These are phyloP conservation scores for Apophysomyces variabilis DNA, from an alignment of 371 early-diverging fungal species.

Conservation along the genomic window DNA sequence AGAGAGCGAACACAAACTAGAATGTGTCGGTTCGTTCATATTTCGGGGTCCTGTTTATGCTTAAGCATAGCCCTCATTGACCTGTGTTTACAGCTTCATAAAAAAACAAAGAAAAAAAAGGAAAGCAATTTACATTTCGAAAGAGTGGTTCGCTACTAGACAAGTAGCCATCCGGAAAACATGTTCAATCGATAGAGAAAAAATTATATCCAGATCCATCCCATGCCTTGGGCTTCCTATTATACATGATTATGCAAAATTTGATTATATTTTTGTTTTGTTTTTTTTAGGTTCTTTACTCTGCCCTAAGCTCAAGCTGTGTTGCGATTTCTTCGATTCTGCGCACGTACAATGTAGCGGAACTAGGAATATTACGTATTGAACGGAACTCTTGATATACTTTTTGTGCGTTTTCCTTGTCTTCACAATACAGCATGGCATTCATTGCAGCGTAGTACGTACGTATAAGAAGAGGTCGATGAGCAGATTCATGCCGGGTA, in stretches of 20 bases:
- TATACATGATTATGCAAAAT: neutral
- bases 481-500: conserved; percentile 3
- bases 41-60: too few relatives aligned
- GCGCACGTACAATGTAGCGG: neutral
- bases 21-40: too few relatives aligned
- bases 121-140: too few relatives aligned
- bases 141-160: too few relatives aligned
- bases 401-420: neutral
- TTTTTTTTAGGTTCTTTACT: neutral
- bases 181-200: too few relatives aligned
- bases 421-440: conserved; percentile 4
- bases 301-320: neutral
- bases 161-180: too few relatives aligned
- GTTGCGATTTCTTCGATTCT: conserved; percentile 6
- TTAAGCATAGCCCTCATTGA: too few relatives aligned
- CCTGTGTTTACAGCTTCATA: too few relatives aligned
- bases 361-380: conserved; percentile 6
- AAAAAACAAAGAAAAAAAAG: too few relatives aligned
- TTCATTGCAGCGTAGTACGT: conserved; percentile 4
- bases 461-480: conserved; percentile 5
- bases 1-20: too few relatives aligned
- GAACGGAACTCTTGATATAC: conserved; percentile 4
- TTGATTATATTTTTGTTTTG: neutral
- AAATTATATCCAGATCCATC: too few relatives aligned
- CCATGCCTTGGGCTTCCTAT: too few relatives aligned